Conservation (phyloP, 352 stramenopile genomes). For the Phytophthora tentaculata region DNA sequence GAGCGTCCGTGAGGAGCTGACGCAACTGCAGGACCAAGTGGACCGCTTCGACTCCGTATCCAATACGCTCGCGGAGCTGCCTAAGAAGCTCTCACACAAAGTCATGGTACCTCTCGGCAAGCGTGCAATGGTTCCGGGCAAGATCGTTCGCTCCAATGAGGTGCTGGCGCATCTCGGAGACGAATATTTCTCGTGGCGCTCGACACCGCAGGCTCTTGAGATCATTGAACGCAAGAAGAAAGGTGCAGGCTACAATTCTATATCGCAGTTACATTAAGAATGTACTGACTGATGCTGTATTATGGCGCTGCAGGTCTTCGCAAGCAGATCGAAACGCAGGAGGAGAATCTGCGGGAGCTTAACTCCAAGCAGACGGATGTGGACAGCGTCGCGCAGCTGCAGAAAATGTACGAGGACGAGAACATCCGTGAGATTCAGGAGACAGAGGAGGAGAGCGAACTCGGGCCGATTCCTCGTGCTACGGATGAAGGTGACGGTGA, state of each 20-base stretch:
- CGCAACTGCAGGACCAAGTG: conserved; percentile 59
- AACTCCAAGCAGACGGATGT: conserved; percentile 73
- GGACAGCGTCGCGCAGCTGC: conserved; percentile 67
- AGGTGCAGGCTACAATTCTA: conserved; percentile 36
- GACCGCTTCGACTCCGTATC: conserved; percentile 62
- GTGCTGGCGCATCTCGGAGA: conserved; percentile 82
- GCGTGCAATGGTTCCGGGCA: conserved; percentile 82
- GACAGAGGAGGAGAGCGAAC: conserved; percentile 79
- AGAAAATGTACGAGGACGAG: conserved; percentile 87
- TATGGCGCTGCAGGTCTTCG: conserved; percentile 41
- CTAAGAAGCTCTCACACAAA: conserved; percentile 77
- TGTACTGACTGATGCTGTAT: background rate
- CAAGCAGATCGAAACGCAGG: conserved; percentile 61
- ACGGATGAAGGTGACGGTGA: conserved; percentile 63
- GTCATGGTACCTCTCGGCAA: conserved; percentile 89
- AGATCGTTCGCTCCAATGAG: conserved; percentile 87
- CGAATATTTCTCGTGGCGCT: conserved; percentile 85
- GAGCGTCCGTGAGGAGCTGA: conserved; percentile 54
- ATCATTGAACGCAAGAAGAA: conserved; percentile 84
- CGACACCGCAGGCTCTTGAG: conserved; percentile 57
- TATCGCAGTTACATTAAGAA: background rate
- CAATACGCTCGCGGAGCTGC: conserved; percentile 65
- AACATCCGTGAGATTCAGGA: conserved; percentile 89
- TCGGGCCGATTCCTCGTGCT: conserved; percentile 40
- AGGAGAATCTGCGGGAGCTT: conserved; percentile 52